A percentile compares a stretch with the other conserved stretches of the same genome.
Conservation (phyloP, 257 asterid species). For the Anisodus acutangulus region DNA sequence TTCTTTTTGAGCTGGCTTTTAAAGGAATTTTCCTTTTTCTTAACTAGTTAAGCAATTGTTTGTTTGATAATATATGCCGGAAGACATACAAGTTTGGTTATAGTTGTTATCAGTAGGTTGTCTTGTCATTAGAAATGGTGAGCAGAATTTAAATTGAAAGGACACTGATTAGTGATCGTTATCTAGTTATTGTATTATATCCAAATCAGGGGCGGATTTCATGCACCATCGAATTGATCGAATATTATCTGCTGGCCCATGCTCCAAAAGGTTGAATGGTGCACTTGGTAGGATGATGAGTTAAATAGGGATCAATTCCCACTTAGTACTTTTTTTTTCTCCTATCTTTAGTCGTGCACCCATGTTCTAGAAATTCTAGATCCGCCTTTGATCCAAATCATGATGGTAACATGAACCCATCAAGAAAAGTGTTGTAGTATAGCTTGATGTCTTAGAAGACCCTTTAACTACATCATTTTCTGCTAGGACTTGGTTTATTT, state of each 20-base stretch:
- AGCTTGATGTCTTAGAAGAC: background rate
- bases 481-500: background rate
- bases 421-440: background rate
- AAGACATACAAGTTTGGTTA: background rate
- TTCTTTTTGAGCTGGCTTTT: background rate
- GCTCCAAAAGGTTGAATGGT: too few species aligned
- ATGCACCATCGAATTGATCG: too few species aligned
- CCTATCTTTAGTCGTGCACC: too few species aligned
- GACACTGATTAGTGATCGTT: background rate
- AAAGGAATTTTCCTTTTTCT: background rate
- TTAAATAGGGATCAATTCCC: too few species aligned
- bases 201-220: background rate
- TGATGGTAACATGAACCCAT: background rate
- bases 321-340: too few species aligned
- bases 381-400: background rate
- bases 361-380: too few species aligned
- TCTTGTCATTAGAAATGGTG: background rate
- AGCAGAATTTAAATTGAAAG: background rate
- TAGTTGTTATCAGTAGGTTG: background rate
- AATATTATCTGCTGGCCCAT: too few species aligned
- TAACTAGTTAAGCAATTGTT: background rate
- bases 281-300: too few species aligned
- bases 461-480: background rate
- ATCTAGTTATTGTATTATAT: background rate
- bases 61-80: background rate